Evolutionary conservation across 768 basidiomycete species (phyloP), one percentile per base, ranked within the genome.

Genomic region (Pleurotus giganteus): DNA sequence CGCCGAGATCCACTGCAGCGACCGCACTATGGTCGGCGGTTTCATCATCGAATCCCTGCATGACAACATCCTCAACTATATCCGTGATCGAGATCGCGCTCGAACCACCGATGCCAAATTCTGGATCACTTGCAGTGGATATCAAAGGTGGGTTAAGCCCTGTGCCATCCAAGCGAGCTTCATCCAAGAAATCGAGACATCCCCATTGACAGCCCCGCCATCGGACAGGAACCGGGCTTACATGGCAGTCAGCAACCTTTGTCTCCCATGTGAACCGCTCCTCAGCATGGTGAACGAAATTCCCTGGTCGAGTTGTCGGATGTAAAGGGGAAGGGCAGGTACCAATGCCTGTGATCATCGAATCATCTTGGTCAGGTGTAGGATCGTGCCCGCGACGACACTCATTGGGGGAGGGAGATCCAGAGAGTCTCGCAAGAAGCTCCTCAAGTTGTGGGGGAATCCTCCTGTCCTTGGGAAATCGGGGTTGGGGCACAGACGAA

Each of bases 131-230:
- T 13, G 31, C 39, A 7, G 19, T 19, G 12, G 39, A 13, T 41
- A 19, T 11, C n/a, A 17, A n/a, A 7, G 39, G 39, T 41, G 39
- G 39, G 19, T 2, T 17, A 41, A 17, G 7, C 39, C 13, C 12
- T 7, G 39, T n/a, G n/a, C n/a, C n/a, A n/a, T n/a, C n/a, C n/a
- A n/a, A n/a, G n/a, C n/a, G n/a, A n/a, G n/a, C 41, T 34, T 17
- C 47, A 47, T 74, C 77, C 61, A 91, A 66, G 61, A 85, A 89
- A 28, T 76, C 75, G 53, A 91, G 63, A 65, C 89, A 91, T 0
- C 82, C 82, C 46, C 55, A 60, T n/a, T 69, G 63, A 66, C 89
- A 91, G 0, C 89, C 88, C 26, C 86, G 71, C 88, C 89, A 91
- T 49, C 73, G 66, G 27, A 90, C 57, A 19, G 87, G 84, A 4